Evolutionary conservation across 2,329 filamentous ascomycete species (phyloP).

Genomic region (Davidsoniella australis): DNA sequence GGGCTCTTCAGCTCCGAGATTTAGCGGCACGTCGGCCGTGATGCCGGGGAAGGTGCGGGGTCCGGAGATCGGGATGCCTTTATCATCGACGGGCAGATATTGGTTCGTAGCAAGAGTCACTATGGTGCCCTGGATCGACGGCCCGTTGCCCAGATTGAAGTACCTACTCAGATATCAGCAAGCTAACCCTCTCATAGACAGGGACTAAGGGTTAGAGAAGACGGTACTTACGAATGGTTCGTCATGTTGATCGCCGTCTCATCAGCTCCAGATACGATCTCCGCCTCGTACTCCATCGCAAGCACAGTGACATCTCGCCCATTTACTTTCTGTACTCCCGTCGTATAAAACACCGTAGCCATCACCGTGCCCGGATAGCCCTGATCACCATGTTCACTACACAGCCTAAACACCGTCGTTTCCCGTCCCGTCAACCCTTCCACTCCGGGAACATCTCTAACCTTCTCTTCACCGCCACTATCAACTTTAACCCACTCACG

Average conservation of each 20-base stretch:
- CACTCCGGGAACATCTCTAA: constrained; percentile 33
- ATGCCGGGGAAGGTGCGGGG: constrained; percentile 50
- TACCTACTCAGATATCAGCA: constrained; percentile 23
- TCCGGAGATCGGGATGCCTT: constrained; percentile 55
- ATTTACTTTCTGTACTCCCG: constrained; percentile 45
- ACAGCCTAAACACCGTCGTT: constrained; percentile 33
- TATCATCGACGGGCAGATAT: constrained; percentile 58
- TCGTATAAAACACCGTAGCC: constrained; percentile 60
- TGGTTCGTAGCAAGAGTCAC: constrained; percentile 49
- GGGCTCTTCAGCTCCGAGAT: constrained; percentile 51
- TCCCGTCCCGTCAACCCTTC: constrained; percentile 48
- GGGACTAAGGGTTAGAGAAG: not conserved
- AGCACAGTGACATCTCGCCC: constrained; percentile 53
- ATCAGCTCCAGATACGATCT: constrained; percentile 60
- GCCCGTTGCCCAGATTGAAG: constrained; percentile 43
- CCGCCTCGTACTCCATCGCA: constrained; percentile 77
- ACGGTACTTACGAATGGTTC: constrained; percentile 51
- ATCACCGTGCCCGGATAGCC: constrained; percentile 79
- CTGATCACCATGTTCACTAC: constrained; percentile 69
- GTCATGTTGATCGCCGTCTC: constrained; percentile 89
- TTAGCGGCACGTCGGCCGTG: constrained; percentile 49
- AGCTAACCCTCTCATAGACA: not conserved
- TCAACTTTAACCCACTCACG: constrained; percentile 48
- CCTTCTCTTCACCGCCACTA: constrained; percentile 15
- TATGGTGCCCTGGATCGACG: constrained; percentile 36